phyloP scores from a whole-genome alignment of 2,329 filamentous ascomycete genomes.

The Penicillium sp. region DNA sequence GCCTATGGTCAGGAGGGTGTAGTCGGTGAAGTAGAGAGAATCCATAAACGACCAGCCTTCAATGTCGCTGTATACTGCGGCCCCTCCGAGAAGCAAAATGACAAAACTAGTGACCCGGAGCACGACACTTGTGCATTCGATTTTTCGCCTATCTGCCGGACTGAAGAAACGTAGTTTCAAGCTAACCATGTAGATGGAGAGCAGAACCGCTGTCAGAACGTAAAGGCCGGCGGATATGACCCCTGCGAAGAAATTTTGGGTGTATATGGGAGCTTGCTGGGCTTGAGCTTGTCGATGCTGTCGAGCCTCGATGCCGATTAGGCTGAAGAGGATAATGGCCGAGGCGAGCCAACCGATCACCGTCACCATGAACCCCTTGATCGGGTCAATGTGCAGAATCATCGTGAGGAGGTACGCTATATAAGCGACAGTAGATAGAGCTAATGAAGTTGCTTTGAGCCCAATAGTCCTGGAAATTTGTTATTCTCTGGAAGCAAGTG shows the following conservation, averaged over 20 bases:
- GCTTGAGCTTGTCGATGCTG: neutral
- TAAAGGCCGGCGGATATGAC: neutral
- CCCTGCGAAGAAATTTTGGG: neutral
- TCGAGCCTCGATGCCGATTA: neutral
- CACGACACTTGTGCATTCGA: neutral
- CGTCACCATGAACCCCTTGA: neutral
- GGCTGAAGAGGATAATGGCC: neutral
- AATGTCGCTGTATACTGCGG: neutral
- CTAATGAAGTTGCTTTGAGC: neutral
- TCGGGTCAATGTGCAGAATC: neutral
- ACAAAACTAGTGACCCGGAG: neutral
- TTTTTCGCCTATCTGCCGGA: neutral
- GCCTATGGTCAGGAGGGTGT: neutral
- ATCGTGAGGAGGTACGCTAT: neutral
- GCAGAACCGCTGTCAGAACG: neutral
- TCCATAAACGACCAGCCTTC: neutral
- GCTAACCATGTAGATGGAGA: neutral
- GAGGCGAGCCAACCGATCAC: neutral
- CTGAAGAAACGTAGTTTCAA: neutral
- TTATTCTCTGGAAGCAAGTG: neutral
- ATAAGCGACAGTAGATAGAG: neutral
- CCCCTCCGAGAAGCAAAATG: neutral
- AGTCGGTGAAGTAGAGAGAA: neutral
- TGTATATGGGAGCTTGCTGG: neutral
- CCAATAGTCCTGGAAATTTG: neutral